phyloP scores from a whole-genome alignment of 495 filamentous ascomycete species.

The Chaetomium tenue region DNA sequence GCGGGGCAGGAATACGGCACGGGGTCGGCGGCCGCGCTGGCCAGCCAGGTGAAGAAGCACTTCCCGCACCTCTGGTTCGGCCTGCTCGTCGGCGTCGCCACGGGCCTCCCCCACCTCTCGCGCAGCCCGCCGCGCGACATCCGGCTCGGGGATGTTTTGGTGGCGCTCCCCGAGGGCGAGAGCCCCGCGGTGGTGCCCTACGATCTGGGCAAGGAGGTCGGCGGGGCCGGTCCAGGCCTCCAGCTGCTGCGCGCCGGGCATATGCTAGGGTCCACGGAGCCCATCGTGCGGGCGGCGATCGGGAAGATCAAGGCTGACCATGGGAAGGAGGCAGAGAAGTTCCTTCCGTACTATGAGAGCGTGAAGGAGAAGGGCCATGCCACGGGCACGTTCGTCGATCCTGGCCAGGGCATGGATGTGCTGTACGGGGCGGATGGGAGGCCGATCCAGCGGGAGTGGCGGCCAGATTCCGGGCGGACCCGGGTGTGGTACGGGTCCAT shows the following conservation, averaged over 20 bases:
- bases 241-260: not conserved
- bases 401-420: not conserved
- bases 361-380: not conserved
- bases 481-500: constrained; percentile 1
- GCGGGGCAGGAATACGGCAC: not conserved
- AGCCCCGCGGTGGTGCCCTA: not conserved
- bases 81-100: not conserved
- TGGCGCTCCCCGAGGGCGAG: not conserved
- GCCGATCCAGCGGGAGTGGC: not conserved
- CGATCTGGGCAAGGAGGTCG: not conserved
- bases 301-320: not conserved
- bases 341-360: not conserved
- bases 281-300: not conserved
- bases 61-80: constrained; percentile 1
- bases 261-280: not conserved
- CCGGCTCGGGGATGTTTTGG: not conserved
- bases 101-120: not conserved
- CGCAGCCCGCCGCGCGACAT: not conserved
- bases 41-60: not conserved
- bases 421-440: not conserved
- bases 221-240: not conserved
- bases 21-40: not conserved
- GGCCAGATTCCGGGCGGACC: not conserved
- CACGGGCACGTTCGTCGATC: not conserved
- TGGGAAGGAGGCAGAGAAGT: not conserved